Base-by-base conservation (phyloP, 2,329 filamentous ascomycete genomes). In the Phyllachora maydis region DNA sequence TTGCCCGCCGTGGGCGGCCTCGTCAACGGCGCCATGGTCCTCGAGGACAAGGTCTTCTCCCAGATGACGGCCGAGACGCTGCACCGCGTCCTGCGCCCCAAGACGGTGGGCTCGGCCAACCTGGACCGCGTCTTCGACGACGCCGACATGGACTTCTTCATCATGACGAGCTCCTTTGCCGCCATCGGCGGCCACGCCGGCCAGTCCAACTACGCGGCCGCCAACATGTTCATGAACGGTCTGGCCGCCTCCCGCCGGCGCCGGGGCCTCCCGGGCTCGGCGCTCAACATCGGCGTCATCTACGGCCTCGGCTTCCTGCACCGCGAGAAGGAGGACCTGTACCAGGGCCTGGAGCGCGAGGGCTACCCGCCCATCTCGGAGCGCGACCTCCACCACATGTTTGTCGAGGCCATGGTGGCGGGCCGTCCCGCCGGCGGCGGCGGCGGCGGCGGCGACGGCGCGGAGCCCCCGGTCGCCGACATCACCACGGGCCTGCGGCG, bases 361-460 rank as follows among this genome's bases (percentile, higher is more conserved):
- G 49, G 51, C 5, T 56, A 55, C 26, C 50, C 48, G 25, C 50
- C 51, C 17, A 45, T 62, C 8, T 58, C 57, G 3, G 59, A 64
- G 35, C 42, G 46, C 3, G 56, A 61, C 25, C 34, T 63, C 10
- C 55, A 61, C 30, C 50, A 57, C 30, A 49, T 57, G 41, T 56
- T 64, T 28, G 43, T 59, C 6, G 56, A 64, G 33, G 56, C 56
- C 4, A 50, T 65, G 14, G 35, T 44, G 1, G 45, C 47, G 0
- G 54, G 56, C 4, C 41, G 37, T 5, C 47, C 50, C 0, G 27
- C 23, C 3, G 17, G 19, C 0, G 22, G 19, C 2, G n/a, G n/a
- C n/a, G n/a, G n/a, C n/a, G n/a, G n/a, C n/a, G n/a, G n/a, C n/a
- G n/a, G n/a, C n/a, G n/a, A n/a, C n/a, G n/a, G n/a, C n/a, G n/a